Evolutionary conservation across 208 protist genomes (phyloP).

Genomic region (Tritrichomonas musculus): DNA sequence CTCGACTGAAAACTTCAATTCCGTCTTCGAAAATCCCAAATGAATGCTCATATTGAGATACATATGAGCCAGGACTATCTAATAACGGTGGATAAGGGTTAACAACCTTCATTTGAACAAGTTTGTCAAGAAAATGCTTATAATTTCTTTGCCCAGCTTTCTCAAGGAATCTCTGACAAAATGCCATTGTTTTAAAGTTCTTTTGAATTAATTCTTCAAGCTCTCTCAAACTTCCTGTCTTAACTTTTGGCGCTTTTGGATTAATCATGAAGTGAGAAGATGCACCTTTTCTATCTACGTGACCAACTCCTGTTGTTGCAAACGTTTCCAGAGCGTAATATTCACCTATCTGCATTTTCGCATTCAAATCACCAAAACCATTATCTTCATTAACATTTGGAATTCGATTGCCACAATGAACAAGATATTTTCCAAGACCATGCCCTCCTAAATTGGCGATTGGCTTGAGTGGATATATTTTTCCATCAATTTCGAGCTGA

Average conservation of each 20-base stretch:
- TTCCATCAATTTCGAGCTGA: slow-evolving; percentile 4
- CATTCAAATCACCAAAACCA: slow-evolving; percentile 44
- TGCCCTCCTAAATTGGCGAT: slow-evolving; percentile 97
- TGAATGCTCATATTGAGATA: slow-evolving; percentile 75
- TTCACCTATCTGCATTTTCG: slow-evolving; percentile 79
- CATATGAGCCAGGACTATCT: slow-evolving; percentile 87
- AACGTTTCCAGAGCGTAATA: slow-evolving; percentile 99
- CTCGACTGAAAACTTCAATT: slow-evolving; percentile 19
- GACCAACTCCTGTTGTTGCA: slow-evolving; percentile 76
- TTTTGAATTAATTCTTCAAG: slow-evolving; percentile 77
- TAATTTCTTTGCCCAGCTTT: slow-evolving; percentile 72
- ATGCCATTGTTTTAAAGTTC: slow-evolving; percentile 68
- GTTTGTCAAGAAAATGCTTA: slow-evolving; percentile 60
- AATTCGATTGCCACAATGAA: slow-evolving; percentile 97
- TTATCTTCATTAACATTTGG: slow-evolving; percentile 89
- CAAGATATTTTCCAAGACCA: slow-evolving; percentile 84
- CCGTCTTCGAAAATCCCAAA: not conserved
- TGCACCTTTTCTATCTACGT: not conserved
- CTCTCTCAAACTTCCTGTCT: slow-evolving; percentile 62
- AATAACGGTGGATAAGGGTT: slow-evolving; percentile 88
- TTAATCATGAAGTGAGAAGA: slow-evolving; percentile 87
- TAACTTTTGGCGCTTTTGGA: slow-evolving; percentile 54
- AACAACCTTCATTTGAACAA: slow-evolving; percentile 68
- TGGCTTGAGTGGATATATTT: slow-evolving; percentile 58
- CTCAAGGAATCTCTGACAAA: slow-evolving; percentile 42